Conservation (phyloP, 176 grass and related monocot genomes). For the Triticum dicoccoides region DNA sequence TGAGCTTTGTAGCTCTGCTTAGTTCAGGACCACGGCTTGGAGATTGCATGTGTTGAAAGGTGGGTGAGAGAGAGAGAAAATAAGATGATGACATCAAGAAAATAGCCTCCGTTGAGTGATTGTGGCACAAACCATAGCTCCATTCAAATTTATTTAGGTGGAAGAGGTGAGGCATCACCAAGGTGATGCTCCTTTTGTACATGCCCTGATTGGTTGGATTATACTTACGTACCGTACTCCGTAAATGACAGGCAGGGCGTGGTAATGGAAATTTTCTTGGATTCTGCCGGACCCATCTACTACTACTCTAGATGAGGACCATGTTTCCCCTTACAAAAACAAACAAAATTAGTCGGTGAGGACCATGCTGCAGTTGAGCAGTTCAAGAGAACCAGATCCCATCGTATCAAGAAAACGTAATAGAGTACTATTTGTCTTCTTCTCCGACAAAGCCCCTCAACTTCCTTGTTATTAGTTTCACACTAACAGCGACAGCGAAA, state of each 20-base stretch:
- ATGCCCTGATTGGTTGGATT: background rate
- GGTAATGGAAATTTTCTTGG: background rate
- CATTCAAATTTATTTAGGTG: no score
- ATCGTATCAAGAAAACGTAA: background rate
- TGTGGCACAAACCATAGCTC: no score
- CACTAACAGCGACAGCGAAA: rapidly evolving
- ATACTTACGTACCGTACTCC: background rate
- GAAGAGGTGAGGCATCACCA: no score
- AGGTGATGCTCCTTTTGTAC: no score
- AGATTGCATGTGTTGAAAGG: no score
- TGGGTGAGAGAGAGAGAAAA: no score
- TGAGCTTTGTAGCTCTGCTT: no score
- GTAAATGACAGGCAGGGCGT: background rate
- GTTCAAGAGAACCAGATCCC: constrained; percentile 24
- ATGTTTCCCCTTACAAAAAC: background rate
- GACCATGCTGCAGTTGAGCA: constrained; percentile 8
- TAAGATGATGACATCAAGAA: no score
- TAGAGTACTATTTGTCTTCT: background rate
- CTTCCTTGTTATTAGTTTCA: rapidly evolving
- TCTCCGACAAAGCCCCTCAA: background rate
- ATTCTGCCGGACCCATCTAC: background rate
- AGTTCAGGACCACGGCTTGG: no score
- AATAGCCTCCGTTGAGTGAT: no score
- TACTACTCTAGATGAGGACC: background rate
- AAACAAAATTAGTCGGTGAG: background rate